Base-by-base conservation (phyloP, 1,284 basidiomycete genomes). In the Phellopilus nigrolimitatus region DNA sequence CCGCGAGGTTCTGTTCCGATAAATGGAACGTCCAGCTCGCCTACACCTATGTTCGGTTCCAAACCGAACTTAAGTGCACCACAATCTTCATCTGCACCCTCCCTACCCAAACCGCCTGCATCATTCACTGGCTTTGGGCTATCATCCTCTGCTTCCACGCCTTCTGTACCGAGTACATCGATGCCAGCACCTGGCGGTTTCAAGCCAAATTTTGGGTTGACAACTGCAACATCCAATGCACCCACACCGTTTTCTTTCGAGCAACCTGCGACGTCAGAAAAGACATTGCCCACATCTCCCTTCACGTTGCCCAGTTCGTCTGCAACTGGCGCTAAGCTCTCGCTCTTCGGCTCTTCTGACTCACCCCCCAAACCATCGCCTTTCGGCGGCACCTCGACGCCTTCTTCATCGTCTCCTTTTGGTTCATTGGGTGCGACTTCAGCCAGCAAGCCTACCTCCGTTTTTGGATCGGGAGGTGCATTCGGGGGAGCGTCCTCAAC, bases 191-290 rank as follows among this genome's bases (percentile, higher is more conserved):
- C 17, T 19, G 46, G 46, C 15, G 51, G 51, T 13, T 53, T 53
- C 28, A 55, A 44, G 53, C 57, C 8, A 17, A 51, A 7, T 53
- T 54, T 34, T 44, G 40, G 55, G 49, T 34, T 50, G 22, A 42
- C 47, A 2, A n/a, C 60, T 28, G 50, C 56, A 9, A 49, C 53
- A 10, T 44, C 49, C 8, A 19, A 46, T 21, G 42, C 50, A 21
- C 25, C 58, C 6, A 37, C 52, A 38, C 38, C 53, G n/a, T 65
- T 66, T 51, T 30, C 61, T 10, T 61, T 64, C 43, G 49, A 48
- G 5, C 30, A 59, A 4, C 31, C 56, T 10, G 19, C 55, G 3
- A 17, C 53, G 17, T 33, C 39, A 38, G 38, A 40, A 30, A 51
- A 9, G 48, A 54, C 24, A 21, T 22, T 22, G 28, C 15, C 37